Conservation (phyloP, 176 grass and related monocot species). For the Ensete ventricosum region DNA sequence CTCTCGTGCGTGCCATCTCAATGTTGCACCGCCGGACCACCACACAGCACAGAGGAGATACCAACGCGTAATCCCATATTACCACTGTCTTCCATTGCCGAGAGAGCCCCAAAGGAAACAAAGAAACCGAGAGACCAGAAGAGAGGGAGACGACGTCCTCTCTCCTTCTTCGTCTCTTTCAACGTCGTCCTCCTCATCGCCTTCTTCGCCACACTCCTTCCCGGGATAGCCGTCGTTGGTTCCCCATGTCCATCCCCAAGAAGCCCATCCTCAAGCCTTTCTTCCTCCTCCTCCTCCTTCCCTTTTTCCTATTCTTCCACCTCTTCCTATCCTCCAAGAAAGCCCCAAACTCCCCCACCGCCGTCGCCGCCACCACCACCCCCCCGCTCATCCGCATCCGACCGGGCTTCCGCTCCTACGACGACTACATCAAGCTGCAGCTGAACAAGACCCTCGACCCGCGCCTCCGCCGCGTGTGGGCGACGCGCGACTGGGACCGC, state of each 20-base stretch:
- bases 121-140: too few species aligned
- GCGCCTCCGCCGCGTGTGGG: slow-evolving; percentile 74
- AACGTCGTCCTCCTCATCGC: slow-evolving; percentile 36
- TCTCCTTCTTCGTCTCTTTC: slow-evolving; percentile 1
- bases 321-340: not conserved
- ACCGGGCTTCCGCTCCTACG: slow-evolving; percentile 50
- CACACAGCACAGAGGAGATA: too few species aligned
- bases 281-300: slow-evolving; percentile 19
- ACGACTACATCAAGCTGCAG: slow-evolving; percentile 85
- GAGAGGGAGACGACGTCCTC: not conserved
- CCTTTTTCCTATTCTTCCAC: slow-evolving; percentile 6
- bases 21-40: too few species aligned
- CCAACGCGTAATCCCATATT: too few species aligned
- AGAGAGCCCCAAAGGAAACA: too few species aligned
- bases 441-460: slow-evolving; percentile 93
- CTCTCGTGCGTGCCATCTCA: too few species aligned
- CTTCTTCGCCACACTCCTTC: too few species aligned
- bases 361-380: not conserved
- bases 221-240: too few species aligned
- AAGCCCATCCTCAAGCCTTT: not conserved
- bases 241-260: slow-evolving; percentile 22
- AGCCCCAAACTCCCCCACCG: not conserved
- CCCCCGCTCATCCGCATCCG: slow-evolving; percentile 67
- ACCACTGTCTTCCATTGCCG: too few species aligned
- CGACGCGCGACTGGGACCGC: slow-evolving; percentile 80